Evolutionary conservation across 768 basidiomycete genomes (phyloP), one percentile per base, ranked within the genome.

Genomic region (Pulveroboletus sp.): DNA sequence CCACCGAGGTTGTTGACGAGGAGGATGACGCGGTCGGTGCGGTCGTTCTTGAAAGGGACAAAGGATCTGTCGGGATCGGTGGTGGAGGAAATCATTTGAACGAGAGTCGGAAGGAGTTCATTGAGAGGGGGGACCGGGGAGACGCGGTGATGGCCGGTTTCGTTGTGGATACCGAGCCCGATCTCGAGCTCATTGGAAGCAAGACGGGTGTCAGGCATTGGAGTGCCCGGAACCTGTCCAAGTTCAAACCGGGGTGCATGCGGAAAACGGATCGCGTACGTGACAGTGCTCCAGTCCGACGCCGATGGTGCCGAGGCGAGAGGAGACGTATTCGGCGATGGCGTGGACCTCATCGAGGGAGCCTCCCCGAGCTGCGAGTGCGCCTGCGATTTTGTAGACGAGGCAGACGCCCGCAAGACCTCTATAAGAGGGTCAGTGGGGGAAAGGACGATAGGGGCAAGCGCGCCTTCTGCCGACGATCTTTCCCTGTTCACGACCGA

Each of bases 111-210:
- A 38, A 93, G 73, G 47, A 94, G 80, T 53, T 85, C 73, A 14
- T 78, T 74, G 40, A 89, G 77, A 10, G 84, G 75, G 0, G 92
- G 91, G 3, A 85, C 73, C 5, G 86, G 88, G 0, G 83, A 83
- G 30, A 86, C 56, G 24, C 82, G 82, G 35, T 73, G 71, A 54
- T 82, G 76, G 8, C 88, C 93, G 40, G 83, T 80, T 69, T 95
- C 93, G 60, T 95, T 95, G 71, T 95, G 93, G 49, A 95, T 88
- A 12, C 93, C 89, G 74, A 90, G 81, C 16, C 93, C 93, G 50
- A 95, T 85, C 69, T 95, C 93, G 45, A 93, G 80, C 64, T 92
- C 88, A 19, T 77, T 70, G 12, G 68, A 60, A 4, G 72, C 73
- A 20, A 93, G 73, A 61, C 81, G 76, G 12, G 79, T 76, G 30